Evolutionary conservation across 495 filamentous ascomycete species (phyloP).

Genomic region (Gamarada debralockiae): DNA sequence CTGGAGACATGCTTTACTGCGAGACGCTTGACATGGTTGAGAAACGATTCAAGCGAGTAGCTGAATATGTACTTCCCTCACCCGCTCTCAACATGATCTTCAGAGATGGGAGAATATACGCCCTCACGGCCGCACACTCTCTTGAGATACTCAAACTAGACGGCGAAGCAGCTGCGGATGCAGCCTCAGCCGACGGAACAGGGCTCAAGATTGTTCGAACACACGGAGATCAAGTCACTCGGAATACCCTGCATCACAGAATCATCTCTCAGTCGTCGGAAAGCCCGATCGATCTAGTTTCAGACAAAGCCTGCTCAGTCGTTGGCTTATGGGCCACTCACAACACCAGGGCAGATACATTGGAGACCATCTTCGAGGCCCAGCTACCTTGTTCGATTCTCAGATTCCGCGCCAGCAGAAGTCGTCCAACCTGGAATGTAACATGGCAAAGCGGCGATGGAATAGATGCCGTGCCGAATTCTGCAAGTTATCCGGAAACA

Average conservation of each 20-base stretch:
- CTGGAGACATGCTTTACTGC: conserved; percentile 38
- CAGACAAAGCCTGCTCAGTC: conserved; percentile 43
- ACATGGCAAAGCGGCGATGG: conserved; percentile 9
- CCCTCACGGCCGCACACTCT: conserved; percentile 40
- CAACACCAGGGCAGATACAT: conserved; percentile 35
- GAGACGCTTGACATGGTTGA: conserved; percentile 39
- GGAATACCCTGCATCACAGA: conserved; percentile 31
- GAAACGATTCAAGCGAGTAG: conserved; percentile 38
- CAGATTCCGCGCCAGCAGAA: conserved; percentile 39
- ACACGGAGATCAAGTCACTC: conserved; percentile 17
- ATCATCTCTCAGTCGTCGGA: conserved; percentile 31
- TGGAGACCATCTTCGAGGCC: conserved; percentile 43
- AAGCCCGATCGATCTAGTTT: conserved; percentile 34
- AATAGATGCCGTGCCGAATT: background rate
- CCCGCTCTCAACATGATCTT: conserved; percentile 38
- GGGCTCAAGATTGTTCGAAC: conserved; percentile 20
- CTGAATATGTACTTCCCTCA: conserved; percentile 36
- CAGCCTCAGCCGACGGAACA: conserved; percentile 16
- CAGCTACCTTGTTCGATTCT: conserved; percentile 45
- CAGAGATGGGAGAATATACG: conserved; percentile 36
- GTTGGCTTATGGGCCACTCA: conserved; percentile 48
- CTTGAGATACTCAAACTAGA: conserved; percentile 34
- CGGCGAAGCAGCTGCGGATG: background rate
- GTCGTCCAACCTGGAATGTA: conserved; percentile 38
- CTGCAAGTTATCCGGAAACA: conserved; percentile 35